Evolutionary conservation across 495 filamentous ascomycete species (phyloP), one percentile per base, ranked within the genome.

Genomic region (Thozetella sp.): DNA sequence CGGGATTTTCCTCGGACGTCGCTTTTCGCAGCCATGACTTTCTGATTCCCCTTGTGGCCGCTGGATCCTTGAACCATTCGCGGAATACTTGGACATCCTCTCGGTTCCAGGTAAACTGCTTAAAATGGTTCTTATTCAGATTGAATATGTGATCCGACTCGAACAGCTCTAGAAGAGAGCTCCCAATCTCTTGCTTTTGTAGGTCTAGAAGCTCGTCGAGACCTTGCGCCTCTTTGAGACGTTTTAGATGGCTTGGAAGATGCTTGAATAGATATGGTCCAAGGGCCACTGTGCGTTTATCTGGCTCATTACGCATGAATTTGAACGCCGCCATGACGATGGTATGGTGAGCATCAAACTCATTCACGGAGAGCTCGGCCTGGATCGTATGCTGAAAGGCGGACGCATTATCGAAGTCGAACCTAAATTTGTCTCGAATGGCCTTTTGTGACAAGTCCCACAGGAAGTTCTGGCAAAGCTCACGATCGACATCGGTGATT

Each of bases 391-490:
- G 57, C 6, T 56, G 43, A 15, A 53, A 17, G 24, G 40, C 60
- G 27, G 60, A 59, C 48, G 51, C 51, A 20, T 19, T 25, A 25
- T 60, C 61, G 13, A 63, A 56, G 40, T 63, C 50, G 22, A 63
- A 63, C 15, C 23, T 56, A 22, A 63, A 63, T 45, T 60, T 60
- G 27, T 63, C 61, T n/a, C 61, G 61, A 37, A 63, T 63, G 20
- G 57, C 61, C 46, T 63, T 59, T 20, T 63, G 57, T 4, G 61
- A 57, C 13, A 63, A 45, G 23, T 63, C 61, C 61, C 61, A 63
- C 13, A 63, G 57, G n/a, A 63, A 63, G 23, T 63, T 51, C 2
- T 53, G 52, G 37, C 61, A 63, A 20, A 63, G 40, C 57, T 63
- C 61, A 22, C 60, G 57, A 23, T 63, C 57, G 11, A 63, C 61